These are phyloP conservation scores for Thamnidium elegans DNA, from an alignment of 192 early-diverging fungal genomes.

Conservation along the genomic window DNA sequence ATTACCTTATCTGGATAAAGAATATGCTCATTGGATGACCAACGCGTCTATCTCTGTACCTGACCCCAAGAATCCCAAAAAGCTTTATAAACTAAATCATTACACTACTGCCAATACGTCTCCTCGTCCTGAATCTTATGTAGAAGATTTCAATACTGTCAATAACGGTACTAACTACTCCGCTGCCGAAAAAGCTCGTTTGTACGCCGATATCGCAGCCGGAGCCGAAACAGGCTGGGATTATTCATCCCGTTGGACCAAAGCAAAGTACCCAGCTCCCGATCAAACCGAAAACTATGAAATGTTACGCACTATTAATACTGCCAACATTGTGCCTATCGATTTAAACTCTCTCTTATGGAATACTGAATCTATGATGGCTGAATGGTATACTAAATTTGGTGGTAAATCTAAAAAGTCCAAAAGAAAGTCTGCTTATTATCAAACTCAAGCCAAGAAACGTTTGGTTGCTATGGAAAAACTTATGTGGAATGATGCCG, in stretches of 20 bases:
- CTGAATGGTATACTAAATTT: constrained; percentile 22
- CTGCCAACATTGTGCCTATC: constrained; percentile 58
- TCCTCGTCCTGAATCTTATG: constrained; percentile 69
- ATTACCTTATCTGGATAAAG: constrained; percentile 54
- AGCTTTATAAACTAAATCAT: constrained; percentile 40
- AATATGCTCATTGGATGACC: constrained; percentile 62
- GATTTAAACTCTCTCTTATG: constrained; percentile 73
- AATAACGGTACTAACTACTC: constrained; percentile 41
- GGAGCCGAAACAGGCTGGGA: constrained; percentile 76
- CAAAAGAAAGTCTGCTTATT: constrained; percentile 17
- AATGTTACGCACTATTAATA: constrained; percentile 53
- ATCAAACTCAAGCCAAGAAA: constrained; percentile 32
- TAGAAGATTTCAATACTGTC: constrained; percentile 54
- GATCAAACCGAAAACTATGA: constrained; percentile 17
- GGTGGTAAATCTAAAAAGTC: not conserved
- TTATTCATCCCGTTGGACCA: constrained; percentile 63
- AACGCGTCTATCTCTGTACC: constrained; percentile 48
- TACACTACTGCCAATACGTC: constrained; percentile 52
- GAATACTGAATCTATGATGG: constrained; percentile 47
- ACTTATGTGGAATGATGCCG: constrained; percentile 50
- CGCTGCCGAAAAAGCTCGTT: constrained; percentile 13
- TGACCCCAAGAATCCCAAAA: constrained; percentile 19
- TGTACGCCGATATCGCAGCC: constrained; percentile 66
- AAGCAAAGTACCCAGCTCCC: constrained; percentile 17
- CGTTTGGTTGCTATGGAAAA: constrained; percentile 47